Base-by-base conservation (phyloP, 1,139 yeast genomes). In the Pneumocystis murina region DNA sequence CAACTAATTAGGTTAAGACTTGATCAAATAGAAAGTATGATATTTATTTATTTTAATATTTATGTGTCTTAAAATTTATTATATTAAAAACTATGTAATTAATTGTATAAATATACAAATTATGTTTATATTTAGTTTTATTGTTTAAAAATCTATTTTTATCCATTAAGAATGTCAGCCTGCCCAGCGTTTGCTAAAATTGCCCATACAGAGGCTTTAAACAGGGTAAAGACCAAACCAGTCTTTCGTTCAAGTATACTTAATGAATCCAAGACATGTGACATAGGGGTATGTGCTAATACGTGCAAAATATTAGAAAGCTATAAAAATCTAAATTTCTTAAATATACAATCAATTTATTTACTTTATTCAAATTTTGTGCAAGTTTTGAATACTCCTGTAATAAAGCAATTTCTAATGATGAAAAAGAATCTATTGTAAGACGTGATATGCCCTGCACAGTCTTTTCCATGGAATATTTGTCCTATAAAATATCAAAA, bases 151-250 rank as follows among this genome's bases (percentile, higher is more conserved):
- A 28, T 28, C 30, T 3, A n/a, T n/a, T 28, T 35, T 30, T 40
- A 33, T 33, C 36, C 39, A 4, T 16, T 28, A 14, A 39, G 17
- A 14, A 54, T 35, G 6, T 20, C n/a, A 1, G 16, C 33, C 8
- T 58, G 61, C 16, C 30, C 43, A n/a, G 20, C 39, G 48, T 63
- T 64, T 24, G 66, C 67, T 55, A 65, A 30, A 30, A 65, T 65
- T 1, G 67, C 64, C 64, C 64, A 82, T 5, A 83, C 85, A 0
- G 85, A 82, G 1, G 85, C 82, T 67, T 81, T 81, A 72, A 83
- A 79, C 60, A 82, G 75, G 3, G 85, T 83, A 67, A 80, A 80
- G n/a, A 83, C 83, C 65, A 82, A 73, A 0, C 84, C 83, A 39
- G 81, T 75, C 67, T 82, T 82, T 69, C 80, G 77, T 70, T 83